Evolutionary conservation across 305 asterid genomes (phyloP).

Genomic region (Fraxinus angustifolia): DNA sequence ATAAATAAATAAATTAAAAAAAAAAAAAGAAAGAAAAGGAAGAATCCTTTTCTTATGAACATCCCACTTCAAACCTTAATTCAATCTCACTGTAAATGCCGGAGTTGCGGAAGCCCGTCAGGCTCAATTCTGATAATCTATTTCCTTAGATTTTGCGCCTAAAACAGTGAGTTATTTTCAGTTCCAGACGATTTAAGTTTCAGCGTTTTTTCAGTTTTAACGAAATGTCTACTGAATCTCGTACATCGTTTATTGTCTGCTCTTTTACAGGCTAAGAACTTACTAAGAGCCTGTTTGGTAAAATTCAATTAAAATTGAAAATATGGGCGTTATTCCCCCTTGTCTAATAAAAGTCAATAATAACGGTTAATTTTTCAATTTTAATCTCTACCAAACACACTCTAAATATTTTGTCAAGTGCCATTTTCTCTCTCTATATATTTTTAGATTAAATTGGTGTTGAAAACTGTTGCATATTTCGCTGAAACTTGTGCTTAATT

Average conservation of each 20-base stretch:
- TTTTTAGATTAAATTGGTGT: not conserved
- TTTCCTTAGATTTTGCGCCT: not conserved
- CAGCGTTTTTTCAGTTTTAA: not conserved
- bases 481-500: not conserved
- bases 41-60: not conserved
- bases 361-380: too few relatives aligned
- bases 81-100: not conserved
- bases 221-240: not conserved
- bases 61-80: not conserved
- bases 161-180: not conserved
- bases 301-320: too few relatives aligned
- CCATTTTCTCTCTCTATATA: not conserved
- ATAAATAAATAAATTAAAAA: too few relatives aligned
- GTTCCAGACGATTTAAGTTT: not conserved
- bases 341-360: too few relatives aligned
- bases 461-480: not conserved
- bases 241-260: not conserved
- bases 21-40: too few relatives aligned
- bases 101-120: not conserved
- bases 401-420: not conserved
- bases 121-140: not conserved
- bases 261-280: not conserved
- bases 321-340: too few relatives aligned
- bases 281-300: not conserved
- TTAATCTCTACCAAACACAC: too few relatives aligned